These are phyloP conservation scores for Saccharomyces mikatae DNA, from an alignment of 805 yeast species.

Conservation along the genomic window DNA sequence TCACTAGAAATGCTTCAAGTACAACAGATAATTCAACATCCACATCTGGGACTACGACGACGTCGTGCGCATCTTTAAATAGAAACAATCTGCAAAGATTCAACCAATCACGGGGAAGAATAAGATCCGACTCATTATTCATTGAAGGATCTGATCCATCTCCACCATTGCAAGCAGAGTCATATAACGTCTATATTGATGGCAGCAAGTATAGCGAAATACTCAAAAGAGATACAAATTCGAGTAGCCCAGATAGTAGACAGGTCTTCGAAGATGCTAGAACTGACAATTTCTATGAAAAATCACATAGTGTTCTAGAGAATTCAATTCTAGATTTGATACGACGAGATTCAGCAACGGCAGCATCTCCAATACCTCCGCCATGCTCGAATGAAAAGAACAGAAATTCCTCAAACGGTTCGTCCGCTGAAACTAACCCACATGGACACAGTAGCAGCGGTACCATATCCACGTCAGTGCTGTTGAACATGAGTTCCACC, in stretches of 20 bases:
- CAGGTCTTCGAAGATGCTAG: neutral
- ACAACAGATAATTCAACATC: neutral
- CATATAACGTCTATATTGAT: neutral
- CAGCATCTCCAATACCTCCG: neutral
- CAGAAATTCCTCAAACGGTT: neutral
- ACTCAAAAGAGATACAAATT: neutral
- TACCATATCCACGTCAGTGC: constrained; percentile 9
- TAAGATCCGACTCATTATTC: neutral
- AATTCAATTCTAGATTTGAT: neutral
- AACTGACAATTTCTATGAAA: neutral
- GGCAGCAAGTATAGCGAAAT: neutral
- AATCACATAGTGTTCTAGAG: neutral
- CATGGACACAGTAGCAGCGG: constrained; percentile 4
- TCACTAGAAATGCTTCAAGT: neutral
- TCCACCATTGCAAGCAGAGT: neutral
- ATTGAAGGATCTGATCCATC: neutral
- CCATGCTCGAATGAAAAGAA: neutral
- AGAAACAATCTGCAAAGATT: neutral
- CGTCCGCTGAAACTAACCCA: neutral
- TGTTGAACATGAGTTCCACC: neutral
- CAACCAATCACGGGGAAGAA: neutral
- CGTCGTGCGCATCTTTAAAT: neutral
- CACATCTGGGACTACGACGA: neutral
- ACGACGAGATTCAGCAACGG: neutral
- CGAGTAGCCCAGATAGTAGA: neutral